phyloP scores from a whole-genome alignment of 257 asterid genomes.

The Voacanga thouarsii region DNA sequence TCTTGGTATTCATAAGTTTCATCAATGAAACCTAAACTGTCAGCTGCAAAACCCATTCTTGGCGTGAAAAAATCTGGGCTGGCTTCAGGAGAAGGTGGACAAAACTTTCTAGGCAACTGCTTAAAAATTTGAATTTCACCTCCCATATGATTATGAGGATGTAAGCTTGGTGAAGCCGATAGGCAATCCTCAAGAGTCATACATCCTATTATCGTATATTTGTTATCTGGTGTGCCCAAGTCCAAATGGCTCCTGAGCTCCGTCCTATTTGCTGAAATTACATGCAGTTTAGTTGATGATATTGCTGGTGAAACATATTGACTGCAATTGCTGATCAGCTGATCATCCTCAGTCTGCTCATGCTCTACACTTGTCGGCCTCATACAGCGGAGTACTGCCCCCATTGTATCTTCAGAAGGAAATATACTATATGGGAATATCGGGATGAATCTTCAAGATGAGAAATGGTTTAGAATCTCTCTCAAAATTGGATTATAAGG shows the following conservation, averaged over 20 bases:
- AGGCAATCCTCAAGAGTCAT: slow-evolving; percentile 20
- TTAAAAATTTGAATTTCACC: slow-evolving; percentile 16
- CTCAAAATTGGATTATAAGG: slow-evolving; percentile 1
- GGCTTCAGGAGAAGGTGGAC: slow-evolving; percentile 12
- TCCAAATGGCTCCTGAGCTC: neutral
- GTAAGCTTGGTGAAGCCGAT: slow-evolving; percentile 10
- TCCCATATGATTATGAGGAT: slow-evolving; percentile 4
- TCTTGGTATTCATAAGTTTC: neutral
- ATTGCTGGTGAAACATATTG: neutral
- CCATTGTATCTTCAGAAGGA: slow-evolving; percentile 11
- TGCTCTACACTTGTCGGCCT: neutral
- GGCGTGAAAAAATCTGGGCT: slow-evolving; percentile 7
- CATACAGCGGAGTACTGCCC: slow-evolving; percentile 17
- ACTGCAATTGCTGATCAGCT: neutral
- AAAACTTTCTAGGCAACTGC: slow-evolving; percentile 2
- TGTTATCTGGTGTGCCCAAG: neutral
- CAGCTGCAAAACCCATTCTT: neutral
- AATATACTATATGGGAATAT: neutral
- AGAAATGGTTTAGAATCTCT: neutral
- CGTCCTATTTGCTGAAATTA: neutral
- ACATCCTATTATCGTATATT: neutral
- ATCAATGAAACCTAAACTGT: slow-evolving; percentile 1
- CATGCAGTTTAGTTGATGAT: neutral
- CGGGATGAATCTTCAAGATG: slow-evolving; percentile 4
- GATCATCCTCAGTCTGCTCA: neutral